phyloP scores from a whole-genome alignment of 192 early-diverging fungal species.

The Oehlia diaphana region DNA sequence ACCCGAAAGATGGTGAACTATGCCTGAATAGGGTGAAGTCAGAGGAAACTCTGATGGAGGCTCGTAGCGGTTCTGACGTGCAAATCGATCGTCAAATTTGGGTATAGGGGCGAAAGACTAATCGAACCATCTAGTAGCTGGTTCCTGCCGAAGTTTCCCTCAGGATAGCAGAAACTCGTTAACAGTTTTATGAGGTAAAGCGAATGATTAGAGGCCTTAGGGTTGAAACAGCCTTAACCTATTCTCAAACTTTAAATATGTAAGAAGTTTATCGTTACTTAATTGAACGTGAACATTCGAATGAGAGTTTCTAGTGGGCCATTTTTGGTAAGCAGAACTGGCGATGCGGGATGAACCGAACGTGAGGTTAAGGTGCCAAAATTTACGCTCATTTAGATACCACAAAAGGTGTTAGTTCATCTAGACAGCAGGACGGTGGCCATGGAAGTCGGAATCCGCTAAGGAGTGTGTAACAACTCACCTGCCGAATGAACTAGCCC shows the following conservation, averaged over 20 bases:
- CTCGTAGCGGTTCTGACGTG: constrained; percentile 75
- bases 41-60: constrained; percentile 71
- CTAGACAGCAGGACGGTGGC: constrained; percentile 81
- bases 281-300: constrained; percentile 63
- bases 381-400: constrained; percentile 71
- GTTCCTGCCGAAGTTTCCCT: constrained; percentile 84
- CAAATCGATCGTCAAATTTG: constrained; percentile 79
- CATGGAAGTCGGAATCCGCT: constrained; percentile 84
- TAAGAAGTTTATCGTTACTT: constrained; percentile 69
- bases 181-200: constrained; percentile 69
- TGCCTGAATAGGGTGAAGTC: constrained; percentile 78
- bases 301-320: constrained; percentile 87
- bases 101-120: constrained; percentile 81
- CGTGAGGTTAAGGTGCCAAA: constrained; percentile 70
- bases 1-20: constrained; percentile 86
- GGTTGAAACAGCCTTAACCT: constrained; percentile 74
- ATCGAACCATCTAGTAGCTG: constrained; percentile 86
- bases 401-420: constrained; percentile 83
- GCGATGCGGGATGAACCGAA: constrained; percentile 87
- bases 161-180: constrained; percentile 74
- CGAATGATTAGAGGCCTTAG: constrained; percentile 83
- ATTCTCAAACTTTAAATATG: constrained; percentile 86
- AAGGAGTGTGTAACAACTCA: constrained; percentile 70
- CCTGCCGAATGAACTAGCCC: constrained; percentile 67
- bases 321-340: constrained; percentile 91